Conservation (phyloP, 2,329 filamentous ascomycete genomes). For the Penicillium griseofulvum region DNA sequence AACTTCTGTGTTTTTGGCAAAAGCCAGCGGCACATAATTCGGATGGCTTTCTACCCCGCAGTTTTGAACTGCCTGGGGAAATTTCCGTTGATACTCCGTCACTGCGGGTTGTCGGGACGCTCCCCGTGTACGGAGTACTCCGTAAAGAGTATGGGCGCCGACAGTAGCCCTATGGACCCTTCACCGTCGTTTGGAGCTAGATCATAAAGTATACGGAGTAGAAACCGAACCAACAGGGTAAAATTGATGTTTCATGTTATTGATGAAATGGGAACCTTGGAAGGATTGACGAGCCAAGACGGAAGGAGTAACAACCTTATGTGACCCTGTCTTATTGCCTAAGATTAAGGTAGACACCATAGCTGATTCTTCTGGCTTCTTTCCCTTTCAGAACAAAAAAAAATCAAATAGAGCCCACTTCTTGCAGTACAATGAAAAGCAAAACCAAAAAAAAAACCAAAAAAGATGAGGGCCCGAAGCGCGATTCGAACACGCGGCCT, state of each 20-base stretch:
- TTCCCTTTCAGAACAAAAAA: too few relatives aligned
- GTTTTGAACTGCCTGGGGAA: background rate
- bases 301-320: too few relatives aligned
- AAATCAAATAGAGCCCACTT: too few relatives aligned
- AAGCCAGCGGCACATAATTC: background rate
- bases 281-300: background rate
- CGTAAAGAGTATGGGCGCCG: background rate
- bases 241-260: background rate
- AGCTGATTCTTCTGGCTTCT: too few relatives aligned
- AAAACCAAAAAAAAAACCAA: background rate
- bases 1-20: background rate
- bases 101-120: background rate
- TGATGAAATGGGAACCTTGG: background rate
- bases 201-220: background rate
- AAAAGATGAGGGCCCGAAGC: background rate
- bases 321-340: too few relatives aligned
- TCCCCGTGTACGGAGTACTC: background rate
- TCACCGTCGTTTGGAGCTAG: background rate
- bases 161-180: too few relatives aligned
- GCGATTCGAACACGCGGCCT: constrained; percentile 11
- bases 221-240: background rate
- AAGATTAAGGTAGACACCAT: too few relatives aligned
- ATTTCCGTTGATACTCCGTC: background rate
- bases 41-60: background rate
- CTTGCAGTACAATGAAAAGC: too few relatives aligned